Evolutionary conservation across 768 basidiomycete species (phyloP).

Genomic region (Suillus ampliporus): DNA sequence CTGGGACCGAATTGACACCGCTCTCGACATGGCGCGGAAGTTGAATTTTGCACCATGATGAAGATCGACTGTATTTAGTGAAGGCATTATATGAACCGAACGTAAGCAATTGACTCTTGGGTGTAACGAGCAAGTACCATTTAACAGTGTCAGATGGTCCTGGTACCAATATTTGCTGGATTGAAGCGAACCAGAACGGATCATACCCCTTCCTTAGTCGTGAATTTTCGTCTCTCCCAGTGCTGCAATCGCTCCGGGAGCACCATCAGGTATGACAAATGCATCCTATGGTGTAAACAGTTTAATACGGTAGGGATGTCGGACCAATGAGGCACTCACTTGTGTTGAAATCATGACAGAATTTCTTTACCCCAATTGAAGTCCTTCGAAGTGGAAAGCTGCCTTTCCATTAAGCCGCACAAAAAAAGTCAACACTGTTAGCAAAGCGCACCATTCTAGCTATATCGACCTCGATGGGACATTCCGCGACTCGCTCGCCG

Average conservation of each 20-base stretch:
- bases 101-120: constrained; percentile 4
- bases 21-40: constrained; percentile 92
- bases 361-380: constrained; percentile 95
- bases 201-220: constrained; percentile 94
- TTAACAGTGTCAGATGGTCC: constrained; percentile 95
- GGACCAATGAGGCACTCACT: constrained; percentile 42
- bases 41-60: constrained; percentile 92
- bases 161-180: constrained; percentile 34
- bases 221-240: constrained; percentile 95
- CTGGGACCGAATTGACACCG: constrained; percentile 93
- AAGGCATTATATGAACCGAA: constrained; percentile 87
- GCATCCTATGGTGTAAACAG: constrained; percentile 64
- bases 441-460: constrained; percentile 82
- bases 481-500: constrained; percentile 90
- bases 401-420: background rate
- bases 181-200: background rate
- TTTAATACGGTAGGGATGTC: constrained; percentile 5
- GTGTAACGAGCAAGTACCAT: constrained; percentile 56
- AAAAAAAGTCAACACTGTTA: background rate
- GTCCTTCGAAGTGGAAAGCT: constrained; percentile 88
- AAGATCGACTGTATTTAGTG: constrained; percentile 77
- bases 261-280: constrained; percentile 88
- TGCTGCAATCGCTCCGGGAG: constrained; percentile 85
- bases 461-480: constrained; percentile 90
- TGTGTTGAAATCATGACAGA: constrained; percentile 95